Conservation (phyloP, 192 early-diverging fungal genomes). For the Thamnidium elegans region DNA sequence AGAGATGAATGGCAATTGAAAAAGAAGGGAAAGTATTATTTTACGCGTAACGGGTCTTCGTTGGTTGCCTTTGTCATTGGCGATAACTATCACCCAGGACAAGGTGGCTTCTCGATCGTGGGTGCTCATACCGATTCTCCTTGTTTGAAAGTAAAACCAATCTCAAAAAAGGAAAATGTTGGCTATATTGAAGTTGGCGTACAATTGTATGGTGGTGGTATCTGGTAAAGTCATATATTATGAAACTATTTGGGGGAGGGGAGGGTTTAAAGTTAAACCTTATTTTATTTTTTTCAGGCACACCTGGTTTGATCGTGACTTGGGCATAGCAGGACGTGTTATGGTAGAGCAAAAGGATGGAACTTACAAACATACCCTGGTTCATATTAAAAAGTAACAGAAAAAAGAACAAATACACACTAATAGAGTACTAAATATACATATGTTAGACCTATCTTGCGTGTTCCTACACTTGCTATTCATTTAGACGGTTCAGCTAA, state of each 20-base stretch:
- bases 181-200: conserved; percentile 93
- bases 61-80: conserved; percentile 95
- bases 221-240: conserved; percentile 56
- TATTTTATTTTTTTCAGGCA: conserved; percentile 39
- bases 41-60: conserved; percentile 88
- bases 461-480: conserved; percentile 95
- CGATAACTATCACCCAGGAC: conserved; percentile 75
- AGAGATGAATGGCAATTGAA: conserved; percentile 77
- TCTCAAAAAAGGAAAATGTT: conserved; percentile 82
- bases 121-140: conserved; percentile 98
- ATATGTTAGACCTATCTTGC: conserved; percentile 72
- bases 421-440: background rate
- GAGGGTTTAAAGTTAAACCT: background rate
- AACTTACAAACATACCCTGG: conserved; percentile 68
- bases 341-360: conserved; percentile 72
- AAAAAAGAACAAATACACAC: background rate
- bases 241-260: too few species aligned
- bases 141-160: conserved; percentile 93
- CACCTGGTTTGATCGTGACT: conserved; percentile 99
- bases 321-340: conserved; percentile 93
- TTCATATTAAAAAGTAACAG: conserved; percentile 64
- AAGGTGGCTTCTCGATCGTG: conserved; percentile 79
- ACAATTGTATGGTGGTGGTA: conserved; percentile 89
- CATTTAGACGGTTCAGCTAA: conserved; percentile 83
- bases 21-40: conserved; percentile 90